Evolutionary conservation across 1,139 yeast species (phyloP).

Genomic region (Yamadazyma kanchanaburiensis): DNA sequence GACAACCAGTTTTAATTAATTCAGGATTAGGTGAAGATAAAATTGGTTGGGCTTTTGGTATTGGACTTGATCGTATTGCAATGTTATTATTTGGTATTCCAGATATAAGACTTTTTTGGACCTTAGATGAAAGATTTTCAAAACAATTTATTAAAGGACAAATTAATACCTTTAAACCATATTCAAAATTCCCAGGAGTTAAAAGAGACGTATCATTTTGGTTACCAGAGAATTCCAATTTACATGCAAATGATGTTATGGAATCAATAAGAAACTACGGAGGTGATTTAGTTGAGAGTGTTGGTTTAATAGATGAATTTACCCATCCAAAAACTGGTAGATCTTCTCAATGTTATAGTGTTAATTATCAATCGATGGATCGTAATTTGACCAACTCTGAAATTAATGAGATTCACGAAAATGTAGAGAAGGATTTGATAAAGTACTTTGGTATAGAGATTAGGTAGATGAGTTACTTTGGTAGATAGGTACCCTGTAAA

Average conservation of each 20-base stretch:
- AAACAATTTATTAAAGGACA: slow-evolving; percentile 65
- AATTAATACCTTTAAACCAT: slow-evolving; percentile 77
- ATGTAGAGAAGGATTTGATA: slow-evolving; percentile 55
- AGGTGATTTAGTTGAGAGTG: slow-evolving; percentile 88
- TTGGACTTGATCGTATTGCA: slow-evolving; percentile 93
- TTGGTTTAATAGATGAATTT: slow-evolving; percentile 75
- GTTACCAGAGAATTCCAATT: slow-evolving; percentile 49
- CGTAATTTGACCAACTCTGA: slow-evolving; percentile 81
- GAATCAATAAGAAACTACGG: slow-evolving; percentile 84
- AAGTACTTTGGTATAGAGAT: slow-evolving; percentile 56
- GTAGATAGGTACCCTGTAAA: too few species aligned
- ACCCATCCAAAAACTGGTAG: slow-evolving; percentile 78
- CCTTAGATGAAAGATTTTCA: slow-evolving; percentile 72
- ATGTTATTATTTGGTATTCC: slow-evolving; percentile 94
- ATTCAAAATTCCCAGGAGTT: slow-evolving; percentile 88
- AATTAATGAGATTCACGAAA: slow-evolving; percentile 65
- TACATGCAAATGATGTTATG: slow-evolving; percentile 91
- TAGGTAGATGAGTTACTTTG: slow-evolving; percentile 49
- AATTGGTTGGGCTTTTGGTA: slow-evolving; percentile 95
- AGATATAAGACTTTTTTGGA: slow-evolving; percentile 93
- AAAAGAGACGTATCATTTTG: slow-evolving; percentile 89
- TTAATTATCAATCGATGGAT: slow-evolving; percentile 95
- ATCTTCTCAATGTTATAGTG: slow-evolving; percentile 80
- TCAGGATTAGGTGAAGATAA: slow-evolving; percentile 66
- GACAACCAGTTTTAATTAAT: slow-evolving; percentile 69